Conservation (phyloP, 768 basidiomycete genomes). For the Macrolepiota fuliginosa region DNA sequence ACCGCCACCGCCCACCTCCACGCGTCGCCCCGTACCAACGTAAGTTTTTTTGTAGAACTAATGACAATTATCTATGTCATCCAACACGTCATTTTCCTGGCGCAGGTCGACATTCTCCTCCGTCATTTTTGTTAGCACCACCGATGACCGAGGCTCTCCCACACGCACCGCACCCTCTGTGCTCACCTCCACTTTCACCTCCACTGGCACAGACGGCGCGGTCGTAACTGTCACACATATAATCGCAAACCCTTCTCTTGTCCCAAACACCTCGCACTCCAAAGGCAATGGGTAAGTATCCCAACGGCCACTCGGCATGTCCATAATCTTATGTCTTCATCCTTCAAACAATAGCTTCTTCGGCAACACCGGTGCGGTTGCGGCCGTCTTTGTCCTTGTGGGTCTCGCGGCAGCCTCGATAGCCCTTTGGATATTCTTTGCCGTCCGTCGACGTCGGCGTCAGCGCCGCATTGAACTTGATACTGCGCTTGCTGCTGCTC, state of each 20-base stretch:
- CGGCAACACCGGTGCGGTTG: slow-evolving; percentile 84
- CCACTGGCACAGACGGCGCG: slow-evolving; percentile 51
- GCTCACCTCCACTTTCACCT: slow-evolving; percentile 55
- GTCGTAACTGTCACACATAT: slow-evolving; percentile 60
- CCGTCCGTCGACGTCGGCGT: slow-evolving; percentile 62
- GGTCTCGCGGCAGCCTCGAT: slow-evolving; percentile 76
- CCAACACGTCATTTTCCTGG: slow-evolving; percentile 15
- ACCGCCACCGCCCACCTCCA: slow-evolving; percentile 12
- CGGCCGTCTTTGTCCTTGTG: slow-evolving; percentile 87
- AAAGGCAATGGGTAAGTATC: slow-evolving; percentile 51
- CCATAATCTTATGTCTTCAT: slow-evolving; percentile 7
- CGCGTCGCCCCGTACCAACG: slow-evolving; percentile 17
- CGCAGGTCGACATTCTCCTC: slow-evolving; percentile 52
- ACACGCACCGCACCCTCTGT: slow-evolving; percentile 51
- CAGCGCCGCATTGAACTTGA: slow-evolving; percentile 65
- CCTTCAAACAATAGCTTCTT: slow-evolving; percentile 68
- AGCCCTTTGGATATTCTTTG: slow-evolving; percentile 69
- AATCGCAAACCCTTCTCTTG: slow-evolving; percentile 72
- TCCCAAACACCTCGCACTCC: slow-evolving; percentile 47
- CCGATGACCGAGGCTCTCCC: slow-evolving; percentile 50
- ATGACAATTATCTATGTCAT: slow-evolving; percentile 16
- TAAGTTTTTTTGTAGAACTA: slow-evolving; percentile 14
- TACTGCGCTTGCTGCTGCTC: slow-evolving; percentile 64
- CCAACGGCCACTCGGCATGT: not conserved
- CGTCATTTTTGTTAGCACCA: slow-evolving; percentile 56